These are phyloP conservation scores for Boletus subluridellus DNA, from an alignment of 1,284 basidiomycete genomes.

Conservation along the genomic window DNA sequence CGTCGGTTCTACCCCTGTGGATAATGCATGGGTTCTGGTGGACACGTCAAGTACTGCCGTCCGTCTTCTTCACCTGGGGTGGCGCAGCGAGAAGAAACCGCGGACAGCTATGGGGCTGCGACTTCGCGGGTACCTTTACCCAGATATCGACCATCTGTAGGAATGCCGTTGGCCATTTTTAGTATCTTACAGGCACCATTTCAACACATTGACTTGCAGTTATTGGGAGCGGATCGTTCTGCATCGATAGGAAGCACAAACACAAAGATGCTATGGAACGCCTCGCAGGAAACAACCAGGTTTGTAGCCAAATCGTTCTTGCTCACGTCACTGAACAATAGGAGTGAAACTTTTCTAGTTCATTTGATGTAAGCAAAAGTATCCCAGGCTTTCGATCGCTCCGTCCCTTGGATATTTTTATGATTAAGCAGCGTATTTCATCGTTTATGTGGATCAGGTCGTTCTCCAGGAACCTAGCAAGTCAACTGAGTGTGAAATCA, in stretches of 20 bases:
- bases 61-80: slow-evolving; percentile 15
- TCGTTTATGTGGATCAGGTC: slow-evolving; percentile 28
- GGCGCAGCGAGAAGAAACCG: slow-evolving; percentile 12
- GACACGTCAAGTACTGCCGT: slow-evolving; percentile 8
- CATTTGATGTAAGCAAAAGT: not conserved
- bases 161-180: slow-evolving; percentile 4
- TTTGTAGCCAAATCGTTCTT: slow-evolving; percentile 11
- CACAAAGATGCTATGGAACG: not conserved
- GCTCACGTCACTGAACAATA: slow-evolving; percentile 4
- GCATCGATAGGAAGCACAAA: slow-evolving; percentile 6
- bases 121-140: slow-evolving; percentile 16
- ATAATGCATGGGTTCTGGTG: slow-evolving; percentile 1
- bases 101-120: slow-evolving; percentile 1
- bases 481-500: slow-evolving; percentile 1
- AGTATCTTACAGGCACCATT: not conserved
- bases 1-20: slow-evolving; percentile 20
- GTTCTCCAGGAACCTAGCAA: slow-evolving; percentile 5
- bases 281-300: slow-evolving; percentile 4
- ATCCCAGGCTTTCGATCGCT: slow-evolving; percentile 8
- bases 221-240: slow-evolving; percentile 15
- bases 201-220: slow-evolving; percentile 4
- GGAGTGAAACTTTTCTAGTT: slow-evolving; percentile 5
- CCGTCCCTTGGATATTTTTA: not conserved
- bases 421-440: slow-evolving; percentile 4
- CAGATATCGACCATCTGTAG: slow-evolving; percentile 5